A percentile compares a stretch with the other conserved stretches of the same genome.
These are phyloP conservation scores for Breynia disticha DNA, from an alignment of 441 rosid genomes.

Conservation along the genomic window DNA sequence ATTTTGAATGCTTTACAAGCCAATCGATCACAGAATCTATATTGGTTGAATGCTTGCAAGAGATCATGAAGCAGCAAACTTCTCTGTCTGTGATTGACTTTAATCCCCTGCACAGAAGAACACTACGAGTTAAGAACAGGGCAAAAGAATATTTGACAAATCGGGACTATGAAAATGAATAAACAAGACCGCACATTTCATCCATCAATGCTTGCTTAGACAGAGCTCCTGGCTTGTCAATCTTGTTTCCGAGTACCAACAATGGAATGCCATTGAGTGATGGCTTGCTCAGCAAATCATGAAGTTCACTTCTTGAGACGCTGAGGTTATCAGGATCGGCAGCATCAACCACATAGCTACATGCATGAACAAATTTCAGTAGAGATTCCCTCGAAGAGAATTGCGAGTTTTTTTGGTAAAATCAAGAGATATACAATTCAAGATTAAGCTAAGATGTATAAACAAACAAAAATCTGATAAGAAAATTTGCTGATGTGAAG, in stretches of 20 bases:
- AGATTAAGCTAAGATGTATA: too few relatives aligned
- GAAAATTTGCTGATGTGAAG: too few relatives aligned
- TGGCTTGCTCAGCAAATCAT: slow-evolving; percentile 73
- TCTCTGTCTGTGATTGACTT: slow-evolving; percentile 70
- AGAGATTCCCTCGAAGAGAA: too few relatives aligned
- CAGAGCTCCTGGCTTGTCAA: slow-evolving; percentile 85
- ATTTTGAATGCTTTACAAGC: slow-evolving; percentile 90
- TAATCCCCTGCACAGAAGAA: slow-evolving; percentile 51
- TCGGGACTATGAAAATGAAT: not conserved
- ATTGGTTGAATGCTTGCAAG: slow-evolving; percentile 91
- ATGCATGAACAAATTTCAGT: slow-evolving; percentile 3
- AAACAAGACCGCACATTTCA: slow-evolving; percentile 57
- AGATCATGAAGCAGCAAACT: slow-evolving; percentile 93
- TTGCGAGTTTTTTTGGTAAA: too few relatives aligned
- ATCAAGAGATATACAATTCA: too few relatives aligned
- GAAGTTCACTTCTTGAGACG: slow-evolving; percentile 70
- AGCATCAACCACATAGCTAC: slow-evolving; percentile 93
- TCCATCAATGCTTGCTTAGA: slow-evolving; percentile 82
- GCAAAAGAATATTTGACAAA: not conserved
- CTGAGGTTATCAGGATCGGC: slow-evolving; percentile 82
- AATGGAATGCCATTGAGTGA: slow-evolving; percentile 76
- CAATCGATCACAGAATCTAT: slow-evolving; percentile 84
- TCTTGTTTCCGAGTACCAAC: slow-evolving; percentile 85
- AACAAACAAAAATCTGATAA: too few relatives aligned
- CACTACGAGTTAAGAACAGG: not conserved